Evolutionary conservation across 1,139 yeast species (phyloP), one percentile per base, ranked within the genome.

Genomic region (Debaryomyces udenii): DNA sequence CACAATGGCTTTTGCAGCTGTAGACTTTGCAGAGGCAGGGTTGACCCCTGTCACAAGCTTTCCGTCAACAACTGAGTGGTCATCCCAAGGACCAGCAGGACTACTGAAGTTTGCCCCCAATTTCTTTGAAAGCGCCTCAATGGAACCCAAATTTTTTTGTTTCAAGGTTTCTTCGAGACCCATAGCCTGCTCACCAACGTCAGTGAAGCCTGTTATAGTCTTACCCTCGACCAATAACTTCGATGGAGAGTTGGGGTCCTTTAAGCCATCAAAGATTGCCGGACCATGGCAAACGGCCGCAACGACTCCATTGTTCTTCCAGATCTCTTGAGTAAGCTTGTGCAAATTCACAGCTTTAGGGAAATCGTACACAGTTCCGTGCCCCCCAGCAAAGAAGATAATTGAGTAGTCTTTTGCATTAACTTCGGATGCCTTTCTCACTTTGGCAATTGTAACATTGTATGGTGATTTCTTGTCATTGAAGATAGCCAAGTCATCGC

Each of bases 271-370:
- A 43, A 82, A 75, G 46, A 80, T 68, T 31, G 74, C 72, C 10
- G 86, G 84, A 4, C 86, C 88, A 50, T 82, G 88, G 61, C 88
- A 82, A 16, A 81, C 86, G 11, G 86, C 83, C 30, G 81, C 58
- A 20, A 81, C 75, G 31, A 79, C 72, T 37, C 85, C 85, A 27
- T 76, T 77, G 28, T 70, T 62, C 32, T 62, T 64, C 56, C 74
- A 78, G 38, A 80, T 72, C 9, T 63, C 59, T 31, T 65, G 61
- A 20, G 80, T 81, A 34, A 78, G 48, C 22, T 57, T 49, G 44
- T 74, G 80, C 39, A 81, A 62, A n/a, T 54, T 68, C 4, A 56
- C 59, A 14, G 83, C 83, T 3, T 58, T 63, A 38, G 83, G 82
- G 56, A 70, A 80, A 55, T 81, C 87, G 50, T 70, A 76, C 36